Conservation (phyloP, 2,329 filamentous ascomycete genomes). For the Monosporascus ibericus region DNA sequence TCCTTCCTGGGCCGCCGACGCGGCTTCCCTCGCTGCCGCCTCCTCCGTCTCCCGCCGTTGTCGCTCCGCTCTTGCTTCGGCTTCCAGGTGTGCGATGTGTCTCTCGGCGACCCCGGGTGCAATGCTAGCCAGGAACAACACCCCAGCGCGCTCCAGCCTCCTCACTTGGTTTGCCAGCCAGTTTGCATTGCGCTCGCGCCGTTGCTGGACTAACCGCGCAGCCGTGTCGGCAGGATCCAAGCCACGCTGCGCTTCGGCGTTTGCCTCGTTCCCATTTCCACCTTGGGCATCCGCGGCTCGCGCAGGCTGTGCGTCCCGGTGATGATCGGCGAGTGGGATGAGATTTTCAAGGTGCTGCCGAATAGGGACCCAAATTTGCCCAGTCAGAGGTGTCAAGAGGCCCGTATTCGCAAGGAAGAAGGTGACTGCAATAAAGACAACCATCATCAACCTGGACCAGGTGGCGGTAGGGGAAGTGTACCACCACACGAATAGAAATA, state of each 20-base stretch:
- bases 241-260: constrained; percentile 19
- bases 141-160: constrained; percentile 51
- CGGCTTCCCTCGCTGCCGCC: constrained; percentile 30
- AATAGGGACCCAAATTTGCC: constrained; percentile 50
- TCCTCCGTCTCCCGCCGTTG: constrained; percentile 38
- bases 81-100: constrained; percentile 55
- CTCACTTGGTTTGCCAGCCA: constrained; percentile 46
- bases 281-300: constrained; percentile 23
- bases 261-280: constrained; percentile 17
- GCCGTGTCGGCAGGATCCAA: constrained; percentile 44
- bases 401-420: constrained; percentile 57
- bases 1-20: constrained; percentile 17
- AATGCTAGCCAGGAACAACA: constrained; percentile 61
- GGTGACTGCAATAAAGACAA: constrained; percentile 46
- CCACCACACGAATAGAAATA: constrained; percentile 58
- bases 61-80: constrained; percentile 40
- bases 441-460: constrained; percentile 53
- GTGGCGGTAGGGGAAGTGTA: constrained; percentile 53
- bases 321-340: constrained; percentile 44
- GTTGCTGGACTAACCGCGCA: constrained; percentile 45
- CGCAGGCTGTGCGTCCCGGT: constrained; percentile 19
- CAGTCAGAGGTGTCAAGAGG: constrained; percentile 47
- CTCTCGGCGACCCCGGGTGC: constrained; percentile 60
- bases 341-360: constrained; percentile 54
- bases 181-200: constrained; percentile 37